Percentiles rank a stretch among this genome's conserved stretches.
Evolutionary conservation across 495 filamentous ascomycete genomes (phyloP).

Genomic region (Annulohypoxylon maeteangense): DNA sequence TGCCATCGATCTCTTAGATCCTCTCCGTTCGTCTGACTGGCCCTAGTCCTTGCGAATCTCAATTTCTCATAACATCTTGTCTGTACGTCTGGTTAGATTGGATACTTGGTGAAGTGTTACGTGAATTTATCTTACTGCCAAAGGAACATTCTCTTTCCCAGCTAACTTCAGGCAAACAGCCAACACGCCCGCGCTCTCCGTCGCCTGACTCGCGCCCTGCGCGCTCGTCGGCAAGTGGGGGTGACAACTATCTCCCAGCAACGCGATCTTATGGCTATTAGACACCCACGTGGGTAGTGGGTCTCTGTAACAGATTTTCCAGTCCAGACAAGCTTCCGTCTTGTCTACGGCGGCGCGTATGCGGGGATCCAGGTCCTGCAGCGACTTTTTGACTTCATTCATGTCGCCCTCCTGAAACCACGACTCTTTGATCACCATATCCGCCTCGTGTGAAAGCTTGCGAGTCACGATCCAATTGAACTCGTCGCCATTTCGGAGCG

Average conservation of each 20-base stretch:
- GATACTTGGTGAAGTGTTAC: not conserved
- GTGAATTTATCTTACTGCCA: constrained; percentile 50
- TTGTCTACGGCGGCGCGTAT: constrained; percentile 59
- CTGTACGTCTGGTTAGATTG: constrained; percentile 23
- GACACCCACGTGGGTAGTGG: constrained; percentile 62
- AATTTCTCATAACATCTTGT: constrained; percentile 65
- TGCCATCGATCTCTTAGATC: constrained; percentile 66
- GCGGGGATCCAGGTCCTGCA: constrained; percentile 53
- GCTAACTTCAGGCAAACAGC: constrained; percentile 58
- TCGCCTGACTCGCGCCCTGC: constrained; percentile 62
- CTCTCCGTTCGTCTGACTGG: constrained; percentile 63
- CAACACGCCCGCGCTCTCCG: constrained; percentile 60
- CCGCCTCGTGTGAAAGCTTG: constrained; percentile 53
- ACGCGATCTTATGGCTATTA: constrained; percentile 55
- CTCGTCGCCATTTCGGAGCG: constrained; percentile 59
- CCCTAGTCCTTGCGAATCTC: constrained; percentile 57
- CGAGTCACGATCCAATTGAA: constrained; percentile 65
- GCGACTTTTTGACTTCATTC: constrained; percentile 54
- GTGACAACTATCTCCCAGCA: constrained; percentile 62
- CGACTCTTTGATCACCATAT: constrained; percentile 60
- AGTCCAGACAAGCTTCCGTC: constrained; percentile 61
- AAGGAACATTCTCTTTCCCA: constrained; percentile 54
- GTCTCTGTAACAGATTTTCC: constrained; percentile 64
- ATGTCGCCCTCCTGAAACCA: constrained; percentile 63
- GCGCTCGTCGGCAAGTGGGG: constrained; percentile 61